Evolutionary conservation across 306 rosid genomes (phyloP).

Genomic region (Argentina anserina): DNA sequence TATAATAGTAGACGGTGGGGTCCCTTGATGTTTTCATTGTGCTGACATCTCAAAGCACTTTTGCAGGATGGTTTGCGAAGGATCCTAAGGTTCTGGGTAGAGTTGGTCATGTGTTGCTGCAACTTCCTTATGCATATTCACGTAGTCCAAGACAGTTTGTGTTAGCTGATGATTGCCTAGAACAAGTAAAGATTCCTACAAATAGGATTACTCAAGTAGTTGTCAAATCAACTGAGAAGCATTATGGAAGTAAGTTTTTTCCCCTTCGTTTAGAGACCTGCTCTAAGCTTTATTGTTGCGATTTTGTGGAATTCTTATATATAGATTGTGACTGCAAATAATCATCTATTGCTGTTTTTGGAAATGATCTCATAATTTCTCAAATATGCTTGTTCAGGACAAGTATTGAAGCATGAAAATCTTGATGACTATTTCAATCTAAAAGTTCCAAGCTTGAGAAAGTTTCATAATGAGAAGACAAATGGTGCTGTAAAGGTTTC

Average conservation of each 20-base stretch:
- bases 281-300: background rate
- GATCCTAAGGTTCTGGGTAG: constrained; percentile 68
- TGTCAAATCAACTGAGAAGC: constrained; percentile 71
- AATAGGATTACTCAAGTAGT: constrained; percentile 78
- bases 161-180: constrained; percentile 91
- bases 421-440: constrained; percentile 61
- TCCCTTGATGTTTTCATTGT: background rate
- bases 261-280: background rate
- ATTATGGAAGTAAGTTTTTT: constrained; percentile 81
- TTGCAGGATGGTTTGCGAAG: constrained; percentile 86
- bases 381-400: constrained; percentile 48
- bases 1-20: too few species aligned
- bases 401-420: constrained; percentile 80
- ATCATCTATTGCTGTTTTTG: background rate
- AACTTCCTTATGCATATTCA: constrained; percentile 56
- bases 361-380: constrained; percentile 17
- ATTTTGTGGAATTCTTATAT: too few species aligned
- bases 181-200: constrained; percentile 59
- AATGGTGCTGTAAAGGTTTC: constrained; percentile 65
- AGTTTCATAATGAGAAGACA: constrained; percentile 37
- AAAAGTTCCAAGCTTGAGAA: constrained; percentile 79
- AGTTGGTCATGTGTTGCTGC: constrained; percentile 85
- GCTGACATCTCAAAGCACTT: constrained; percentile 19
- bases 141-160: constrained; percentile 77
- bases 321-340: background rate